Conservation (phyloP, 202 grass and related monocot species). For the Cymbopogon flexuosus region DNA sequence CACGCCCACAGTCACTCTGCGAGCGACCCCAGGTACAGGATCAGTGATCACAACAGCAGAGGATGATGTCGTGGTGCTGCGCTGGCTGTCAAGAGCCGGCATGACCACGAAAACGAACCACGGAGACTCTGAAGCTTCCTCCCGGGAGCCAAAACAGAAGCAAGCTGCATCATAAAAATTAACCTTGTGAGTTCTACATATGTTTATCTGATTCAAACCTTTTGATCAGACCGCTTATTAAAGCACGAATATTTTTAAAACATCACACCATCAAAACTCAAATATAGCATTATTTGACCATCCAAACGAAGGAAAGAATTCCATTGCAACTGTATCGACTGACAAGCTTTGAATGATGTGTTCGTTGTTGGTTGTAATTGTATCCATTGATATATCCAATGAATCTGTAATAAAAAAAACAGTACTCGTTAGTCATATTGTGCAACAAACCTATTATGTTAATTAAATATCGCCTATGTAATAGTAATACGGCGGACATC, state of each 20-base stretch:
- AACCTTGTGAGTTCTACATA: background rate
- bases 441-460: background rate
- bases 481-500: background rate
- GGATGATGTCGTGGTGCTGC: too few species aligned
- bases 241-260: too few species aligned
- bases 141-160: background rate
- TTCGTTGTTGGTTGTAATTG: background rate
- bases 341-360: background rate
- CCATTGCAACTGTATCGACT: too few species aligned
- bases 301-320: too few species aligned
- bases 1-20: too few species aligned
- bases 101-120: background rate
- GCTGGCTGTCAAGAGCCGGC: background rate
- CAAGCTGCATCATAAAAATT: too few species aligned
- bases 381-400: background rate
- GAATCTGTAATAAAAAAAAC: background rate
- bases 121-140: background rate
- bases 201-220: background rate
- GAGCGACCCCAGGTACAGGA: too few species aligned
- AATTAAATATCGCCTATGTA: background rate
- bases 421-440: background rate
- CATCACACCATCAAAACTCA: too few species aligned
- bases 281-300: too few species aligned
- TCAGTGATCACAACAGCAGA: too few species aligned
- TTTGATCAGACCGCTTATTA: too few species aligned